Evolutionary conservation across 768 basidiomycete genomes (phyloP).

Genomic region (Leccinum sublutescens): DNA sequence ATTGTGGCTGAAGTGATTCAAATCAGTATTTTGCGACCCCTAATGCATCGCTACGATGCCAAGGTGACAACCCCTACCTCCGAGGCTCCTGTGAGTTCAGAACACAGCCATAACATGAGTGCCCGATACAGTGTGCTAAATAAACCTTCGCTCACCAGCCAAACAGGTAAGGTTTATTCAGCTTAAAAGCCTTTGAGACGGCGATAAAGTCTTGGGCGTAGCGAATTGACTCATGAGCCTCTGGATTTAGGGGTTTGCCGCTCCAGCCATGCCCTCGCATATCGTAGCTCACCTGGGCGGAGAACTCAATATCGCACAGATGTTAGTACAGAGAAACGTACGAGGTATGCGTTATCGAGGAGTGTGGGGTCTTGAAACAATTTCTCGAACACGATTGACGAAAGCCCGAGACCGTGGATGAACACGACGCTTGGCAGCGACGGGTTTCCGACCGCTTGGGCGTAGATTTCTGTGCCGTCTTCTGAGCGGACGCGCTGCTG

Average conservation of each 20-base stretch:
- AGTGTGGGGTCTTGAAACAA: conserved; percentile 7
- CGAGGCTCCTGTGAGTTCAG: conserved; percentile 7
- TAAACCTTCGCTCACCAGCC: conserved; percentile 1
- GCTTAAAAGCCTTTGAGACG: not conserved
- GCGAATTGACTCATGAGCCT: conserved; percentile 5
- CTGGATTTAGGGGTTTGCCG: not conserved
- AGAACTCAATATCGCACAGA: not conserved
- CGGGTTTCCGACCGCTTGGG: conserved; percentile 3
- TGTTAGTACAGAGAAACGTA: not conserved
- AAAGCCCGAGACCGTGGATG: too few relatives aligned
- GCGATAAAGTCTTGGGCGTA: conserved; percentile 10
- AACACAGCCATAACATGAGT: not conserved
- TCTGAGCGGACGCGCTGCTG: not conserved
- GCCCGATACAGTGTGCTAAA: not conserved
- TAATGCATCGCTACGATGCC: not conserved
- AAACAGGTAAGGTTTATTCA: not conserved
- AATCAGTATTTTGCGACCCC: not conserved
- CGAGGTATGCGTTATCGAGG: not conserved
- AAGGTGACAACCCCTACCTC: not conserved
- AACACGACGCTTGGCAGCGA: not conserved
- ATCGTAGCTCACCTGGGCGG: conserved; percentile 6
- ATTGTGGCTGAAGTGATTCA: not conserved
- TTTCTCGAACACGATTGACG: not conserved
- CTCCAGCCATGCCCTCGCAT: conserved; percentile 6
- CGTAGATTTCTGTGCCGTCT: conserved; percentile 9